phyloP scores from a whole-genome alignment of 2,329 filamentous ascomycete species.

The Cladosporium colombiae region DNA sequence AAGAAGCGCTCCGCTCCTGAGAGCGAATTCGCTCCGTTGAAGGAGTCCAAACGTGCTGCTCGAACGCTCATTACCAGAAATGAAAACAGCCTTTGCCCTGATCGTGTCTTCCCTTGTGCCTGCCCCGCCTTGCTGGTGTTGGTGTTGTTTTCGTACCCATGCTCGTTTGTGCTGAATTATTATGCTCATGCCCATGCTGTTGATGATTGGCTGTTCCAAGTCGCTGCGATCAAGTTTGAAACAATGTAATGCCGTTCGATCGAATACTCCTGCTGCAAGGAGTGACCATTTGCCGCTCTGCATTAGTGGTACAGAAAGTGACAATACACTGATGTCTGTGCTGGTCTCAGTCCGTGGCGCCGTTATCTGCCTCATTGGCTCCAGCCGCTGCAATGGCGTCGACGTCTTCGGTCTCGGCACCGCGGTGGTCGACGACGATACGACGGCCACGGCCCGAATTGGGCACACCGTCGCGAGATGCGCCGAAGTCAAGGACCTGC shows the following conservation, averaged over 20 bases:
- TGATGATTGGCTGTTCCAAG: background rate
- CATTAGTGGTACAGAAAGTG: background rate
- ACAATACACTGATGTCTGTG: background rate
- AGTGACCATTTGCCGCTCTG: background rate
- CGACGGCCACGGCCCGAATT: slow-evolving; percentile 75
- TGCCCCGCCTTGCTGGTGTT: background rate
- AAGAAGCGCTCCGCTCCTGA: background rate
- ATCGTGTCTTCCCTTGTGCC: background rate
- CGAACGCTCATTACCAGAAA: background rate
- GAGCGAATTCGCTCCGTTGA: background rate
- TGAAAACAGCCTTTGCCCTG: background rate
- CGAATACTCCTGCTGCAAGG: background rate
- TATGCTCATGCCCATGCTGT: background rate
- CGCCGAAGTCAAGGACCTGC: slow-evolving; percentile 96
- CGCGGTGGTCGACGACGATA: slow-evolving; percentile 56
- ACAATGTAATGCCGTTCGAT: background rate
- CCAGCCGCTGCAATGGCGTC: slow-evolving; percentile 26
- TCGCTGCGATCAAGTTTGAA: background rate
- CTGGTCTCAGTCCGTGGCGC: background rate
- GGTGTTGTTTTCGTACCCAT: slow-evolving; percentile 1
- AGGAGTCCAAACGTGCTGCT: background rate
- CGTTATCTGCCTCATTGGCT: slow-evolving; percentile 5
- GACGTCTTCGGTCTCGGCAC: slow-evolving; percentile 38
- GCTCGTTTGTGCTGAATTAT: slow-evolving; percentile 1
- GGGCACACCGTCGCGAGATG: slow-evolving; percentile 81